phyloP scores from a whole-genome alignment of 768 basidiomycete species.

The Butyriboletus loyo region DNA sequence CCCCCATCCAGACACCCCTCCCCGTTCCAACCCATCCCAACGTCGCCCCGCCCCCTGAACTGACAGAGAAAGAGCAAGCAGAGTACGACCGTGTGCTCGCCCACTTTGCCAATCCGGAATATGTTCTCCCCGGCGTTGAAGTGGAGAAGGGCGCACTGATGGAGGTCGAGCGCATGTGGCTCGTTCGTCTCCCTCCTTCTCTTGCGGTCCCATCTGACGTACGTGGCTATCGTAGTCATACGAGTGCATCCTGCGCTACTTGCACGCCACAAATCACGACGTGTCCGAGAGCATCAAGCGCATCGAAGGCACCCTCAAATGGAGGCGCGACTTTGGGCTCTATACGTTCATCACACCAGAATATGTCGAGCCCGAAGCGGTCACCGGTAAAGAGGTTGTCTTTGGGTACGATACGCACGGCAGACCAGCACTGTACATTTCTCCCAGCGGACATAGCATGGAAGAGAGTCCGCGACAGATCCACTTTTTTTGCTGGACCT shows the following conservation, averaged over 20 bases:
- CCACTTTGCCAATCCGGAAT: slow-evolving; percentile 53
- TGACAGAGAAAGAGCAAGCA: slow-evolving; percentile 44
- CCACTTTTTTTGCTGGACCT: slow-evolving; percentile 69
- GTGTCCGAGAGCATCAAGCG: slow-evolving; percentile 54
- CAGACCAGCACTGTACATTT: slow-evolving; percentile 69
- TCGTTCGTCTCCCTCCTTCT: slow-evolving; percentile 40
- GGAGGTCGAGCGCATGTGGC: slow-evolving; percentile 77
- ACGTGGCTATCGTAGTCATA: slow-evolving; percentile 39
- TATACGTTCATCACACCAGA: slow-evolving; percentile 59
- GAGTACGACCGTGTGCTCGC: slow-evolving; percentile 53
- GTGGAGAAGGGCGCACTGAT: slow-evolving; percentile 44
- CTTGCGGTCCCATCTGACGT: background rate
- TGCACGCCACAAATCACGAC: slow-evolving; percentile 79
- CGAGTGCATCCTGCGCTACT: slow-evolving; percentile 74
- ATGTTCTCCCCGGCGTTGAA: slow-evolving; percentile 46
- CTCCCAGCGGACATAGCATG: slow-evolving; percentile 74
- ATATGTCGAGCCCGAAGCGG: slow-evolving; percentile 71
- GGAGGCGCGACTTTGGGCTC: slow-evolving; percentile 78
- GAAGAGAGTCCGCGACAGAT: slow-evolving; percentile 65
- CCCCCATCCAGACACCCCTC: slow-evolving; percentile 16
- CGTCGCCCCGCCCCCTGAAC: slow-evolving; percentile 32
- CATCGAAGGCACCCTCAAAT: slow-evolving; percentile 68
- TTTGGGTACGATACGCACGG: slow-evolving; percentile 72
- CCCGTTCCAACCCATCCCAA: slow-evolving; percentile 27
- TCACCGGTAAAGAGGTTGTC: slow-evolving; percentile 79